Evolutionary conservation across 768 basidiomycete species (phyloP), one percentile per base, ranked within the genome.

Genomic region (Phanerochaete carnosa): DNA sequence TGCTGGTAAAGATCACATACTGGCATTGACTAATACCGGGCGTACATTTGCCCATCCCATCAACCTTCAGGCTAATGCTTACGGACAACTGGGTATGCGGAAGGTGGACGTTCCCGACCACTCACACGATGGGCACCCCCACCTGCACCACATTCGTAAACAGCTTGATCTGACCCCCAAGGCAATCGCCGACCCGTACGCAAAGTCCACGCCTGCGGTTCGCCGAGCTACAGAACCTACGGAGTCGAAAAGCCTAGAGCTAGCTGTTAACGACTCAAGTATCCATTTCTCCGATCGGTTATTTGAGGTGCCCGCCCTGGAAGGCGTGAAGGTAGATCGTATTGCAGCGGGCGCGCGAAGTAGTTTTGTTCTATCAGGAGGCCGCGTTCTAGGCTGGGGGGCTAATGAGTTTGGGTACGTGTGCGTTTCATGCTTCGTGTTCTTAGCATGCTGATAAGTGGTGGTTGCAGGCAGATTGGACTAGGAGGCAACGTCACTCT

Each of bases 311-410:
- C 91, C 92, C 1, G 80, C 87, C 2, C 74, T 97, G 26, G 78
- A 74, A 51, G 88, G 83, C 1, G 72, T 94, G 5, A 70, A 82
- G 25, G 77, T 91, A 46, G 81, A 79, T 22, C 87, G 92, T 72
- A 77, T 94, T 46, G 86, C 86, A 29, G 83, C 93, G 26, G 92
- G 92, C 2, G 77, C 79, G 39, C 80, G 86, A 57, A 86, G 82
- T 50, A 94, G 90, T 66, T 93, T 92, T 68, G 87, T 80, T 11
- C 77, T 85, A 26, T 93, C 92, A 6, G 73, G 77, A 2, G 95
- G 94, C 1, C 78, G 85, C 57, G 90, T 95, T 11, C 80, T 98
- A 22, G 92, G 87, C 0, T 96, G 91, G 85, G 95, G 95, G 47
- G 92, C 92, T 1, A 96, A 97, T 70, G 87, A 91, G 64, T 89